A percentile compares a stretch with the other conserved stretches of the same genome.
Conservation (phyloP, 257 asterid genomes). For the Solanum commersonii region DNA sequence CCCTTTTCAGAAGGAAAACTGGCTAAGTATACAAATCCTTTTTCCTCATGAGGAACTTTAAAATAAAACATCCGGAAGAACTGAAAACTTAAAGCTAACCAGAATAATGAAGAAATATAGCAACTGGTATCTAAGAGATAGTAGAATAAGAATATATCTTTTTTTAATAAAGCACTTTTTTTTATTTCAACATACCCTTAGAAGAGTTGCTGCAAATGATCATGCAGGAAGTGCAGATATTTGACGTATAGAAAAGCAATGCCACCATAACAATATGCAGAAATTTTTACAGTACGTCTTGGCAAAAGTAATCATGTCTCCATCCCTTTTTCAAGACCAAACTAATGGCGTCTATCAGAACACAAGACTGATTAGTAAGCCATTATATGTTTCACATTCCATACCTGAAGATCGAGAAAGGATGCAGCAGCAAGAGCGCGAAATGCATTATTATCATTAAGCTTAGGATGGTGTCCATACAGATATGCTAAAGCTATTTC, state of each 20-base stretch:
- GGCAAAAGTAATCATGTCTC: background rate
- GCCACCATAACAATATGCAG: background rate
- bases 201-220: background rate
- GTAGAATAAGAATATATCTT: background rate
- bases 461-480: conserved; percentile 92
- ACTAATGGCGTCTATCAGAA: background rate
- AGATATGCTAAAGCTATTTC: conserved; percentile 82
- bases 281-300: background rate
- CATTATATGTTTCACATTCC: background rate
- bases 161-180: background rate
- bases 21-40: background rate
- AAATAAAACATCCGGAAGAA: background rate
- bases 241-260: background rate
- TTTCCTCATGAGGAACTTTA: background rate
- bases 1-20: background rate
- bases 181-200: background rate
- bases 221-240: background rate
- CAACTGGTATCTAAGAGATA: background rate
- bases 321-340: background rate
- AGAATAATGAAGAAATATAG: background rate
- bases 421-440: conserved; percentile 97
- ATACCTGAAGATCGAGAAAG: conserved; percentile 95
- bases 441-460: conserved; percentile 74
- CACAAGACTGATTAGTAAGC: background rate
- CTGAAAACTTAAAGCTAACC: background rate